A percentile compares a stretch with the other conserved stretches of the same genome.
phyloP scores from a whole-genome alignment of 768 basidiomycete species.

The Lentinula raphanica region DNA sequence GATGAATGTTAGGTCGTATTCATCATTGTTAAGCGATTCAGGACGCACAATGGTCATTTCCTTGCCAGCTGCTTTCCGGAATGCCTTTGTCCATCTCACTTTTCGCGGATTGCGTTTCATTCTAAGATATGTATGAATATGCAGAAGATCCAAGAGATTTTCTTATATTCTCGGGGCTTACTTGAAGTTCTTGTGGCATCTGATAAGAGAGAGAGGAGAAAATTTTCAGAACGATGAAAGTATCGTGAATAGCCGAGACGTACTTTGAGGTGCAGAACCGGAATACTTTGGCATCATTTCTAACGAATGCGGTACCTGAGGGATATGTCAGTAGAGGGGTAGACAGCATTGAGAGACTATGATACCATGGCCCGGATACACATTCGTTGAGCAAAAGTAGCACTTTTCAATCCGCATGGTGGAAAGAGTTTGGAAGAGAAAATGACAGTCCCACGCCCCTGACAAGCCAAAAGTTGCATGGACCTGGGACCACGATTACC shows the following conservation, averaged over 20 bases:
- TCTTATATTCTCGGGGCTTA: no score
- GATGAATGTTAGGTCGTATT: background rate
- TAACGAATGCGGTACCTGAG: slow-evolving; percentile 87
- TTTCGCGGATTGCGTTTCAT: slow-evolving; percentile 99
- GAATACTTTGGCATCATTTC: slow-evolving; percentile 98
- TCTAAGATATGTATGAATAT: slow-evolving; percentile 33
- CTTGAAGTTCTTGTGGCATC: slow-evolving; percentile 99
- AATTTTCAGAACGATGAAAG: no score
- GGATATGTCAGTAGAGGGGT: background rate
- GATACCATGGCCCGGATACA: slow-evolving; percentile 97
- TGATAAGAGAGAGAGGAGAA: slow-evolving; percentile 27
- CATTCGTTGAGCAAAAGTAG: slow-evolving; percentile 95
- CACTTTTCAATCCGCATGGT: slow-evolving; percentile 95
- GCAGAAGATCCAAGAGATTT: background rate
- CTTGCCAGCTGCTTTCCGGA: slow-evolving; percentile 96
- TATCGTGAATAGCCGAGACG: slow-evolving; percentile 28
- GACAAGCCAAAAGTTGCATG: background rate
- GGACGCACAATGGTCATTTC: slow-evolving; percentile 94
- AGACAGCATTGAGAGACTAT: slow-evolving; percentile 9
- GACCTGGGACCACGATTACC: no score
- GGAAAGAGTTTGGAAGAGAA: background rate
- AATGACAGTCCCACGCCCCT: background rate
- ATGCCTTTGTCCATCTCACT: slow-evolving; percentile 99
- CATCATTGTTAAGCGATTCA: background rate
- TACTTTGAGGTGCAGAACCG: slow-evolving; percentile 97